These are phyloP conservation scores for Viridothelium virens DNA, from an alignment of 495 filamentous ascomycete species.

Conservation along the genomic window DNA sequence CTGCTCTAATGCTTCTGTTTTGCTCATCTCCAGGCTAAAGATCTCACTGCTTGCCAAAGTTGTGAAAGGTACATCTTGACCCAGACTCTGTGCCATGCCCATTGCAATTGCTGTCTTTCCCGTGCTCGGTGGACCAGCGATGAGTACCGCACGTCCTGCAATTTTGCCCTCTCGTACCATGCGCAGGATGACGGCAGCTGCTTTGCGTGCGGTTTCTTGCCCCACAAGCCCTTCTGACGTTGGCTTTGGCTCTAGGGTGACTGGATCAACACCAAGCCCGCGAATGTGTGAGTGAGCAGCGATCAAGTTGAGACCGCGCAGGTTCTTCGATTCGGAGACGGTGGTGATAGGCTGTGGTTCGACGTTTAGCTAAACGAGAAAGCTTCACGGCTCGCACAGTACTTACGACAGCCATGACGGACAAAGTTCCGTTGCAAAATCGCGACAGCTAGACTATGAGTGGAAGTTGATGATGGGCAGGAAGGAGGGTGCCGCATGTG, in stretches of 20 bases:
- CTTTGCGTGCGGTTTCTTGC: conserved; percentile 92
- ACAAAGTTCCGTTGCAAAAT: neutral
- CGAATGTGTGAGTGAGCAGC: conserved; percentile 97
- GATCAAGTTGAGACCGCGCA: conserved; percentile 90
- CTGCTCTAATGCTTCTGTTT: conserved; percentile 95
- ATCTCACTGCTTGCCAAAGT: conserved; percentile 93
- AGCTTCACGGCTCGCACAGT: neutral
- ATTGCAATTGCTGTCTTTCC: conserved; percentile 98
- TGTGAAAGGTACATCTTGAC: conserved; percentile 90
- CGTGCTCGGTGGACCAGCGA: conserved; percentile 93
- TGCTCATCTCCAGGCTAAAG: conserved; percentile 97
- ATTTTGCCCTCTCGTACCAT: conserved; percentile 99
- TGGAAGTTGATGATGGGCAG: neutral
- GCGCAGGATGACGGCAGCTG: conserved; percentile 87
- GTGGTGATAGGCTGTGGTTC: conserved; percentile 70
- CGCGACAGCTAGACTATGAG: neutral
- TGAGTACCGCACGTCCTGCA: conserved; percentile 87
- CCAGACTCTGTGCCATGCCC: conserved; percentile 95
- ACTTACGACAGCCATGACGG: conserved; percentile 3
- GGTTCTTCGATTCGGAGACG: conserved; percentile 86
- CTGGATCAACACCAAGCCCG: conserved; percentile 85
- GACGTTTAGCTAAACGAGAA: neutral
- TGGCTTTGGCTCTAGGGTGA: conserved; percentile 76
- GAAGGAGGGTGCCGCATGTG: neutral
- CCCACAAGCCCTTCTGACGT: conserved; percentile 96